These are phyloP conservation scores for Leishmania guyanensis DNA, from an alignment of 208 protist species.

Conservation along the genomic window DNA sequence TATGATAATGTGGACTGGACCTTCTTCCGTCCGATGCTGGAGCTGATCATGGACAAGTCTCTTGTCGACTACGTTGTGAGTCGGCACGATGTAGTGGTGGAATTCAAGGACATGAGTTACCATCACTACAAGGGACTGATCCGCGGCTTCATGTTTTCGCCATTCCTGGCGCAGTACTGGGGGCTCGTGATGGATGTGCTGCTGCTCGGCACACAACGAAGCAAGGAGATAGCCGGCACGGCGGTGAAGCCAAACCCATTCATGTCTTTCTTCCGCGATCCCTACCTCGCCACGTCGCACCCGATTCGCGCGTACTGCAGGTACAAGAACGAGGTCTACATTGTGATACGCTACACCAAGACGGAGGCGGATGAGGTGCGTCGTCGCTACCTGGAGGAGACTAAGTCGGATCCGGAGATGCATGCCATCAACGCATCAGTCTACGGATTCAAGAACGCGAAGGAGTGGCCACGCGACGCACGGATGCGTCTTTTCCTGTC, in stretches of 20 bases:
- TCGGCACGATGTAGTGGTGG: conserved; percentile 99
- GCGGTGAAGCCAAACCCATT: conserved; percentile 98
- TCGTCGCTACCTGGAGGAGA: conserved; percentile 98
- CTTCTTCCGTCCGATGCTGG: conserved; percentile 99
- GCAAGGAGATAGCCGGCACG: conserved; percentile 98
- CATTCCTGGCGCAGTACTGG: conserved; percentile 99
- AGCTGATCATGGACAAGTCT: conserved; percentile 99
- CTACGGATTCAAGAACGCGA: conserved; percentile 99
- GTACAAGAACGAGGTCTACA: conserved; percentile 98
- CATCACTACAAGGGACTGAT: conserved; percentile 99
- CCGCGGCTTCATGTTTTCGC: conserved; percentile 99
- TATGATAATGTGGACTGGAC: conserved; percentile 99
- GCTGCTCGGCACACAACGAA: conserved; percentile 97
- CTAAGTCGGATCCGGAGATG: conserved; percentile 97
- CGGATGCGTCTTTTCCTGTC: conserved; percentile 99
- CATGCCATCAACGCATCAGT: conserved; percentile 98
- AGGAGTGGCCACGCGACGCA: conserved; percentile 99
- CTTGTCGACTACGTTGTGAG: conserved; percentile 99
- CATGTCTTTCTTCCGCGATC: conserved; percentile 94
- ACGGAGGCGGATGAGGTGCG: conserved; percentile 99
- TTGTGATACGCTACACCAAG: conserved; percentile 97
- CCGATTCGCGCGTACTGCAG: conserved; percentile 98
- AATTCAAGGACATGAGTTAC: conserved; percentile 99
- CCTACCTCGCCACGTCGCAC: conserved; percentile 96
- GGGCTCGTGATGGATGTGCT: conserved; percentile 99